Evolutionary conservation across 2,329 filamentous ascomycete genomes (phyloP), one percentile per base, ranked within the genome.

Genomic region (Akanthomyces muscarius): DNA sequence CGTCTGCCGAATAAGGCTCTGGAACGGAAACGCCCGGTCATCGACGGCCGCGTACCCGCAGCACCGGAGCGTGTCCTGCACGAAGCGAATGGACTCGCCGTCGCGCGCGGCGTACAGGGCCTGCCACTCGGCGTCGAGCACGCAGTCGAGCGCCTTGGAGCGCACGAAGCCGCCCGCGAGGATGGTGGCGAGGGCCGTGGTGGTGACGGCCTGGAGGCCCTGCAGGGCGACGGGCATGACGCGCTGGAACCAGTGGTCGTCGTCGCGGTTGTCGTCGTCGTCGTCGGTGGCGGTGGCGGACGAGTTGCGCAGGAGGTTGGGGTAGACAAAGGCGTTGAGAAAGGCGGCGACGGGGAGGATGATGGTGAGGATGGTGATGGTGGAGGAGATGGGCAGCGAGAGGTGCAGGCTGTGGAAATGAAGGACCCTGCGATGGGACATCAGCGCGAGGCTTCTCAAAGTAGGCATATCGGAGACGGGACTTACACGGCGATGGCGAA

Each of bases 31-130:
- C 0, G 83, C 82, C 67, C 82, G 83, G 69, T 92, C 87, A 36
- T 71, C 73, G 33, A 84, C 70, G 5, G 77, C 81, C 62, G 79
- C 79, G 41, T 90, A 77, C 0, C 89, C 89, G 67, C 89, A 92
- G 75, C 89, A 92, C 8, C 81, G 71, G 38, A 90, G 81, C 0
- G 80, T 72, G 69, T 91, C 86, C 69, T 92, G 89, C 57, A 92
- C 87, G 2, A 75, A 72, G 48, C 80, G 76, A 63, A 91, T 82
- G 2, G 78, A 72, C 0, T 67, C 66, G 0, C 66, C 78, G 61
- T 89, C 77, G 64, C 86, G 84, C 0, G 69, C 67, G 0, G 66
- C 71, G 68, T 79, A 90, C 63, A 90, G 70, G 3, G 64, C 66
- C 67, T 78, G 75, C 89, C 89, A 91, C 45, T 71, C 72, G 3